phyloP scores from a whole-genome alignment of 2,329 filamentous ascomycete species.

The Huntiella savannae region DNA sequence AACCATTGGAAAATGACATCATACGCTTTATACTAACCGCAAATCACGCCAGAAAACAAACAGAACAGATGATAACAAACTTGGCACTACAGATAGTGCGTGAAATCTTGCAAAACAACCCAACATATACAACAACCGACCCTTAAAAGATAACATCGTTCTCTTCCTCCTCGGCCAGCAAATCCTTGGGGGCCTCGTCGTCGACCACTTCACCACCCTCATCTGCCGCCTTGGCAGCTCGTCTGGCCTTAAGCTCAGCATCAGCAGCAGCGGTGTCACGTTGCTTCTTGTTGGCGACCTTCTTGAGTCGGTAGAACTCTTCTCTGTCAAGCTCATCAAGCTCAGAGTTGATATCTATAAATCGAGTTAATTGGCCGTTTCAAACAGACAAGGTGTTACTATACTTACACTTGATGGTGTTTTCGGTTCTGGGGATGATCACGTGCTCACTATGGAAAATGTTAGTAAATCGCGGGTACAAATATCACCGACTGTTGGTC shows the following conservation, averaged over 20 bases:
- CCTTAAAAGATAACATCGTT: slow-evolving; percentile 67
- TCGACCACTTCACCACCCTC: slow-evolving; percentile 23
- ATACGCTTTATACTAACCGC: too few relatives aligned
- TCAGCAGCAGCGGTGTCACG: slow-evolving; percentile 54
- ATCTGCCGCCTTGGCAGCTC: slow-evolving; percentile 27
- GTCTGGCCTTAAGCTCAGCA: slow-evolving; percentile 57
- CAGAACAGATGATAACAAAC: neutral
- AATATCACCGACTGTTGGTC: slow-evolving; percentile 13
- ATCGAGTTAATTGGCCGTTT: neutral
- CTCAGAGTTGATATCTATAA: slow-evolving; percentile 81
- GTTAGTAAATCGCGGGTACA: slow-evolving; percentile 31
- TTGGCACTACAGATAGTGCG: neutral
- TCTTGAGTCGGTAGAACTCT: slow-evolving; percentile 95
- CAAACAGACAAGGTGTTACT: neutral
- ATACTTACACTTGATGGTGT: slow-evolving; percentile 82
- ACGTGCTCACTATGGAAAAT: slow-evolving; percentile 50
- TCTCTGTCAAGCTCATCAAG: slow-evolving; percentile 93
- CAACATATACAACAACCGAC: neutral
- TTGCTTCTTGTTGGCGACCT: slow-evolving; percentile 74
- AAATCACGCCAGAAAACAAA: too few relatives aligned
- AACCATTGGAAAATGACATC: neutral
- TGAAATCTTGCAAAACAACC: neutral
- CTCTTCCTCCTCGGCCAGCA: slow-evolving; percentile 59
- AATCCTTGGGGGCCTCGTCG: slow-evolving; percentile 34
- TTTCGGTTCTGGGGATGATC: slow-evolving; percentile 94